Evolutionary conservation across 495 filamentous ascomycete species (phyloP).

Genomic region (Penicillium samsonianum): DNA sequence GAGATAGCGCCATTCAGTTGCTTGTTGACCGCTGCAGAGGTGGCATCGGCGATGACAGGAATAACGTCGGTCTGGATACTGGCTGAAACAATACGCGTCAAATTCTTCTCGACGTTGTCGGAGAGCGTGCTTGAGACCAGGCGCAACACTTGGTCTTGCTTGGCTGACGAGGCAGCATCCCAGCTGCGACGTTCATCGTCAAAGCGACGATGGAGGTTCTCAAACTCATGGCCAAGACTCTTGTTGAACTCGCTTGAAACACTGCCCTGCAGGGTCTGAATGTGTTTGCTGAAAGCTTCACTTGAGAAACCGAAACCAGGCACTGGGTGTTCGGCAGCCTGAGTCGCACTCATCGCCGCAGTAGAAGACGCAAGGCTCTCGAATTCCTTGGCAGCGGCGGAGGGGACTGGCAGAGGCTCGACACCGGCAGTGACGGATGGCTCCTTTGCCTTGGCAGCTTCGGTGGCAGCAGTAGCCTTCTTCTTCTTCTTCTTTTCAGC

Average conservation of each 20-base stretch:
- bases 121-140: constrained; percentile 85
- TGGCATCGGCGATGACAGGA: constrained; percentile 54
- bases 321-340: constrained; percentile 8
- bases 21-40: constrained; percentile 57
- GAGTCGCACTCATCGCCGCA: constrained; percentile 12
- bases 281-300: constrained; percentile 50
- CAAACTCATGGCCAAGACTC: constrained; percentile 57
- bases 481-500: constrained; percentile 62
- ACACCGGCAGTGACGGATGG: constrained; percentile 20
- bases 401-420: constrained; percentile 21
- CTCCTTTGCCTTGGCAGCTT: constrained; percentile 41
- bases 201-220: constrained; percentile 59
- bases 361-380: constrained; percentile 24
- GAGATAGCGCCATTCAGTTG: constrained; percentile 57
- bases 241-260: constrained; percentile 58
- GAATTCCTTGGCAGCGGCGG: constrained; percentile 15
- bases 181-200: constrained; percentile 65
- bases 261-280: constrained; percentile 56
- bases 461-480: constrained; percentile 45
- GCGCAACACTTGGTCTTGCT: constrained; percentile 78
- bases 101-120: constrained; percentile 82
- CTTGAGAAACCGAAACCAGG: constrained; percentile 29
- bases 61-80: constrained; percentile 67
- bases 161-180: constrained; percentile 64
- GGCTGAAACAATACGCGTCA: constrained; percentile 66